These are phyloP conservation scores for Sarocladium kiliense DNA, from an alignment of 2,329 filamentous ascomycete genomes.

Conservation along the genomic window DNA sequence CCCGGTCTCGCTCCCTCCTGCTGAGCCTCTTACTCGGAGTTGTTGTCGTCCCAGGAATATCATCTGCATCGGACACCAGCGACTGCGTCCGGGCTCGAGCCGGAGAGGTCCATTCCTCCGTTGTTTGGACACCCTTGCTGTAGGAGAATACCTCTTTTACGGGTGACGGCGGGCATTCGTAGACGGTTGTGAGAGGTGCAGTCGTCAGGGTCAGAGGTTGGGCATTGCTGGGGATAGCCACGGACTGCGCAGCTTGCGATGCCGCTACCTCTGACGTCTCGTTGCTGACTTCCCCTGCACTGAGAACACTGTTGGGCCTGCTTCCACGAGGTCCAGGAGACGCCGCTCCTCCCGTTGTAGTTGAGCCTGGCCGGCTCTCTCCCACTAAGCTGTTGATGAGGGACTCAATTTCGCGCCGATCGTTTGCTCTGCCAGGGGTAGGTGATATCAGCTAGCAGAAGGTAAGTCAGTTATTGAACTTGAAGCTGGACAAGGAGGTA, in stretches of 20 bases:
- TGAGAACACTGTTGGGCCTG: constrained; percentile 81
- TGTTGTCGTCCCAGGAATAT: constrained; percentile 46
- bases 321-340: constrained; percentile 66
- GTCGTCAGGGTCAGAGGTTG: constrained; percentile 67
- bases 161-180: constrained; percentile 72
- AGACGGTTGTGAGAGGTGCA: constrained; percentile 68
- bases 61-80: constrained; percentile 55
- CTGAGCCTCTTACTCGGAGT: constrained; percentile 70
- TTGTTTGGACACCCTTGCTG: constrained; percentile 93
- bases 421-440: constrained; percentile 62
- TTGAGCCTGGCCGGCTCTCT: constrained; percentile 68
- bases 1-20: constrained; percentile 71
- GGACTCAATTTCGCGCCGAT: constrained; percentile 72
- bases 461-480: constrained; percentile 1
- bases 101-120: constrained; percentile 63
- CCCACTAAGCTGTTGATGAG: constrained; percentile 81
- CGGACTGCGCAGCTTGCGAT: constrained; percentile 23
- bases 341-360: constrained; percentile 55
- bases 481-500: constrained; percentile 12
- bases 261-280: constrained; percentile 53
- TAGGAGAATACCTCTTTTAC: constrained; percentile 88
- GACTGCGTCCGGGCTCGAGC: constrained; percentile 39
- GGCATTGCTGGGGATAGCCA: constrained; percentile 35
- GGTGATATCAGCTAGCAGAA: constrained; percentile 52
- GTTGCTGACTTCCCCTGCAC: constrained; percentile 73